These are phyloP conservation scores for Neoscytalidium dimidiatum DNA, from an alignment of 2,329 filamentous ascomycete genomes.

Conservation along the genomic window DNA sequence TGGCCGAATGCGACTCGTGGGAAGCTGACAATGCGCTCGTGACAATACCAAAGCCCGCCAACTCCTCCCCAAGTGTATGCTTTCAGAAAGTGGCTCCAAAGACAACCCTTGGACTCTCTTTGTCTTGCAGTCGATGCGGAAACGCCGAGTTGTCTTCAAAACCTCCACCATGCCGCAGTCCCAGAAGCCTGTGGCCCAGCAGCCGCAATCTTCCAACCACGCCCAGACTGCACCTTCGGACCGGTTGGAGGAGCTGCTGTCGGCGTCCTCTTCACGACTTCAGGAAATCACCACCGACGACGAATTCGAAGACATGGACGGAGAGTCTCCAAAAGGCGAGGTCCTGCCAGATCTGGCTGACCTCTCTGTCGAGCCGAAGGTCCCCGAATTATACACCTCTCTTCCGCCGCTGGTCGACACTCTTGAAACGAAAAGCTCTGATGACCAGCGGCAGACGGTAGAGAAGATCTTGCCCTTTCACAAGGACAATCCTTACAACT, in stretches of 20 bases:
- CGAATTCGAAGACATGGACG: conserved; percentile 41
- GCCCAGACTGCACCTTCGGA: conserved; percentile 20
- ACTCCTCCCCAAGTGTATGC: conserved; percentile 7
- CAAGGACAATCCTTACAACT: conserved; percentile 51
- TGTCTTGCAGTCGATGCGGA: conserved; percentile 18
- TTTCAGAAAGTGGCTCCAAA: conserved; percentile 9
- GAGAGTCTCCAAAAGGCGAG: not conserved
- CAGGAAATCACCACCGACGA: conserved; percentile 39
- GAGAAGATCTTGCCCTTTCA: conserved; percentile 70
- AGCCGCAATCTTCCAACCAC: conserved; percentile 25
- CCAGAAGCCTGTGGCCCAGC: not conserved
- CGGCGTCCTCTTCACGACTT: conserved; percentile 26
- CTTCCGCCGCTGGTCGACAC: conserved; percentile 63
- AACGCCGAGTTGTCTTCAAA: conserved; percentile 15
- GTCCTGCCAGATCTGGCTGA: conserved; percentile 1
- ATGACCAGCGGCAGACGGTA: conserved; percentile 68
- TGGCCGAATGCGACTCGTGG: conserved; percentile 10
- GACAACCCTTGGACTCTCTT: conserved; percentile 14
- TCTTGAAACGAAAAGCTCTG: conserved; percentile 68
- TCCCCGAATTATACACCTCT: conserved; percentile 32
- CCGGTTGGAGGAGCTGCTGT: conserved; percentile 16
- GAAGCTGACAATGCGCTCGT: conserved; percentile 16
- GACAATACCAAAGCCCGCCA: conserved; percentile 5
- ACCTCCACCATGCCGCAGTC: conserved; percentile 1
- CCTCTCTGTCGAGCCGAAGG: conserved; percentile 27